Evolutionary conservation across 495 filamentous ascomycete species (phyloP).

Genomic region (Geopyxis carbonaria): DNA sequence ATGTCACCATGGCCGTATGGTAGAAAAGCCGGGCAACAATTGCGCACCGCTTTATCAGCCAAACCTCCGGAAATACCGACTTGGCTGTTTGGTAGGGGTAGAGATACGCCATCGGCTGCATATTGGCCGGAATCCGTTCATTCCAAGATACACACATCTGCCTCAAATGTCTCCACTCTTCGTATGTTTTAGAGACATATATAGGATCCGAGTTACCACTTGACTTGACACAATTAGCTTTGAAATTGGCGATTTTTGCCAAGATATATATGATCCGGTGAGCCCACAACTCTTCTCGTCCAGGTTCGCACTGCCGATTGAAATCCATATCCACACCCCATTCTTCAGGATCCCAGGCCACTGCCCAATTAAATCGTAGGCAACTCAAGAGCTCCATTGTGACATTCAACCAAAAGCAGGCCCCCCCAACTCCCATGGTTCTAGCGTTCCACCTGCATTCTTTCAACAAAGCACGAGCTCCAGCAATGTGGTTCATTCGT

Average conservation of each 20-base stretch:
- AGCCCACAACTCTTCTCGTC: slow-evolving; percentile 73
- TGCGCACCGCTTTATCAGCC: slow-evolving; percentile 68
- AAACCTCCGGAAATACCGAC: slow-evolving; percentile 74
- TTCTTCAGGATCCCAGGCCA: slow-evolving; percentile 79
- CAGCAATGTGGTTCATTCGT: slow-evolving; percentile 73
- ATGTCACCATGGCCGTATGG: slow-evolving; percentile 62
- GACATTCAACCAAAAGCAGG: slow-evolving; percentile 91
- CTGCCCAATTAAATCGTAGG: slow-evolving; percentile 70
- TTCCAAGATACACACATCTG: slow-evolving; percentile 68
- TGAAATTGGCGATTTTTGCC: slow-evolving; percentile 74
- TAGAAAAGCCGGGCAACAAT: slow-evolving; percentile 80
- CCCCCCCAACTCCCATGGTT: slow-evolving; percentile 60
- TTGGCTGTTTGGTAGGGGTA: slow-evolving; percentile 50
- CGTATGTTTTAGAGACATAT: slow-evolving; percentile 34
- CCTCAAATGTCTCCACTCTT: slow-evolving; percentile 64
- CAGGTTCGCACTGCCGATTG: slow-evolving; percentile 26
- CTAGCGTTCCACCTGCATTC: slow-evolving; percentile 81
- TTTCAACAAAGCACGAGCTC: slow-evolving; percentile 71
- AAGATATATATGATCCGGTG: slow-evolving; percentile 81
- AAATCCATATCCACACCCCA: slow-evolving; percentile 85
- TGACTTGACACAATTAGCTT: slow-evolving; percentile 36
- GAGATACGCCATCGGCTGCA: slow-evolving; percentile 70
- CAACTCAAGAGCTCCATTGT: slow-evolving; percentile 80
- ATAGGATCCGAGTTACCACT: slow-evolving; percentile 40
- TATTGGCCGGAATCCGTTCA: slow-evolving; percentile 55